Evolutionary conservation across 75 land plant genomes (phyloP), one percentile per base, ranked within the genome.

Genomic region (Chamaecyparis obtusa): DNA sequence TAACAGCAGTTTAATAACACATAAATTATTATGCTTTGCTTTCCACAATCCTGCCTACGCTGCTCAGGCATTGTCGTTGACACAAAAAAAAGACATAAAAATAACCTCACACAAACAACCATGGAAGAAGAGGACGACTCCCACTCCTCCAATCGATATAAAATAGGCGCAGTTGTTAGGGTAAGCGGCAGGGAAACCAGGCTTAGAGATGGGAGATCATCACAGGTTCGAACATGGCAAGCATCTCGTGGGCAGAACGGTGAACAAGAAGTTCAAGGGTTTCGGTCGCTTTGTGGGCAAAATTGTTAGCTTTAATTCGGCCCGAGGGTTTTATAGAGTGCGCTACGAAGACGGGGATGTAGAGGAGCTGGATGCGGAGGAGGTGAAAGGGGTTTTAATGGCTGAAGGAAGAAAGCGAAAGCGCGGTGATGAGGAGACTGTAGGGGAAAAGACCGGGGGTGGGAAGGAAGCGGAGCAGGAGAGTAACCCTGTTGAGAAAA

Each of bases 261-360:
- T 96, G 77, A 85, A 36, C 91, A 95, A 92, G 84, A 48, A 85
- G 60, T 91, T 91, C 85, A 64, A 71, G 19, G 95, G 95, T 11
- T 51, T 78, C 71, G 97, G 96, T 33, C 48, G 84, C n/a, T 93
- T 89, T 71, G 16, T 82, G 3, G 97, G 97, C 13, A 35, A 76
- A 54, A 89, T 96, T 3, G 89, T 90, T 46, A 91, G 96, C 6
- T 95, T 87, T 88, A 92, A 93, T 41, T 27, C 87, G 5, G 46
- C 87, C 1, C 57, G 95, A n/a, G 87, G 90, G 1, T 90, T 89
- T 84, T 96, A 85, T 88, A 87, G 80, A 86, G 84, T 96, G 57
- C 82, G 87, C 17, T 96, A 94, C 87, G 97, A 91, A 36, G 96
- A 94, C 85, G 97, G 96, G 17, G 97, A 92, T 85, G 91, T 88